Evolutionary conservation across 805 yeast species (phyloP), one percentile per base, ranked within the genome.

Genomic region (Yarrowia hollandica): DNA sequence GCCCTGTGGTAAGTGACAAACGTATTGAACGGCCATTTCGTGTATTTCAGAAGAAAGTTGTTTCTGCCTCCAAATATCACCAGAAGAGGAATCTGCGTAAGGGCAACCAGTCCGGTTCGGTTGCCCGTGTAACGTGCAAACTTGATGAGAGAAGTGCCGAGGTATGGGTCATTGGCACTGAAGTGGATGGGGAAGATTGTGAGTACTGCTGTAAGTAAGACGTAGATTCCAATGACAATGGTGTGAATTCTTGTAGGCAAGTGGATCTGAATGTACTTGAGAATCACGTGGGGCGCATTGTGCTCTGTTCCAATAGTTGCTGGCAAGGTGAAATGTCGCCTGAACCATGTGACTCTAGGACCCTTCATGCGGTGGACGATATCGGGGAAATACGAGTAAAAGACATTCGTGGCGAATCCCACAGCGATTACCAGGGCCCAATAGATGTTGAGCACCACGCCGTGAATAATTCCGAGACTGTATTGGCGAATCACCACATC

Each of bases 81-180:
- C 10, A 52, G 26, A 4, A 52, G 18, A 2, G 58, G 58, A 7
- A 52, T 35, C 35, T 52, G 58, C 9, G 44, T 26, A n/a, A 52
- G 44, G 23, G 58, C 58, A 4, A 52, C 58, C n/a, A 52, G 21
- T 6, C 58, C 58, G n/a, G 58, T 35, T 18, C 58, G 33, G 26
- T 35, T 52, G 23, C 58, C 58, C 5, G 35, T 37, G 35, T 52
- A 37, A 2, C 58, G 39, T 3, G 58, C 44, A 35, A 52, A 35
- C 38, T 37, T 35, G 23, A 48, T 33, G 11, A 48, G 39, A 21
- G 55, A 48, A 4, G 55, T 48, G 15, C 55, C 55, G 19, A 48
- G 39, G 23, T 48, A 48, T 6, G 55, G 55, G 10, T 48, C 55
- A 16, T 33, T 48, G 19, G 55, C 38, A 1, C 31, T 14, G 15